These are phyloP conservation scores for Kingdonia uniflora DNA, from an alignment of 164 flowering plant species.

Conservation along the genomic window DNA sequence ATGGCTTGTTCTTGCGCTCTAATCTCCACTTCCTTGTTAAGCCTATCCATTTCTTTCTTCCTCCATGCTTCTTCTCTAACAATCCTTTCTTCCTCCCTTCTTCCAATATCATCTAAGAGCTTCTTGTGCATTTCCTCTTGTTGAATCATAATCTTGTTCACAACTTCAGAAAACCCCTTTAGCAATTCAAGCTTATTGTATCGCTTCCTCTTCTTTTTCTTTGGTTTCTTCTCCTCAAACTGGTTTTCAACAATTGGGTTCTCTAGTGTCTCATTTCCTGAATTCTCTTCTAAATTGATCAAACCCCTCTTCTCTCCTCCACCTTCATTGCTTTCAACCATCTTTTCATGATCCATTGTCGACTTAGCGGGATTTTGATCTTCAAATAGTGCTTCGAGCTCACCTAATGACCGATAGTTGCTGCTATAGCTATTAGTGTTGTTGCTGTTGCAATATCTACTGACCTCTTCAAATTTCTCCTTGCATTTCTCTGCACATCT, in stretches of 20 bases:
- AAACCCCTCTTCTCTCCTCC: slow-evolving; percentile 8
- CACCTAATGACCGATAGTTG: slow-evolving; percentile 30
- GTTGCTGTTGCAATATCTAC: slow-evolving; percentile 26
- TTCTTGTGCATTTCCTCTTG: slow-evolving; percentile 67
- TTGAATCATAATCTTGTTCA: slow-evolving; percentile 48
- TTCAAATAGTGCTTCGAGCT: slow-evolving; percentile 45
- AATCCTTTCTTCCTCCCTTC: slow-evolving; percentile 47
- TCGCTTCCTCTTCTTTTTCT: slow-evolving; percentile 28
- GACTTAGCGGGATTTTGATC: slow-evolving; percentile 13
- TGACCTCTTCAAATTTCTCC: slow-evolving; percentile 68
- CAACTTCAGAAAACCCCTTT: slow-evolving; percentile 52
- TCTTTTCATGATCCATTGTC: slow-evolving; percentile 8
- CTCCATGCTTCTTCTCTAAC: slow-evolving; percentile 70
- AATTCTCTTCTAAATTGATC: slow-evolving; percentile 16
- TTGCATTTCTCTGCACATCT: slow-evolving; percentile 66
- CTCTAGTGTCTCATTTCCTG: slow-evolving; percentile 17
- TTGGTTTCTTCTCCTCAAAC: slow-evolving; percentile 14
- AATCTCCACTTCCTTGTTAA: slow-evolving; percentile 39
- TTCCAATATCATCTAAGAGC: slow-evolving; percentile 55
- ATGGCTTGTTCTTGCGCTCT: slow-evolving; percentile 53
- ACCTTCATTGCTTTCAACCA: neutral
- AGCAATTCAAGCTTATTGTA: slow-evolving; percentile 36
- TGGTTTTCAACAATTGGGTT: slow-evolving; percentile 15
- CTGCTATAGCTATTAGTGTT: slow-evolving; percentile 10
- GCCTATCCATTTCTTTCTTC: slow-evolving; percentile 47